Conservation (phyloP, 2,329 filamentous ascomycete species). For the Monilinia vaccinii-corymbosi region DNA sequence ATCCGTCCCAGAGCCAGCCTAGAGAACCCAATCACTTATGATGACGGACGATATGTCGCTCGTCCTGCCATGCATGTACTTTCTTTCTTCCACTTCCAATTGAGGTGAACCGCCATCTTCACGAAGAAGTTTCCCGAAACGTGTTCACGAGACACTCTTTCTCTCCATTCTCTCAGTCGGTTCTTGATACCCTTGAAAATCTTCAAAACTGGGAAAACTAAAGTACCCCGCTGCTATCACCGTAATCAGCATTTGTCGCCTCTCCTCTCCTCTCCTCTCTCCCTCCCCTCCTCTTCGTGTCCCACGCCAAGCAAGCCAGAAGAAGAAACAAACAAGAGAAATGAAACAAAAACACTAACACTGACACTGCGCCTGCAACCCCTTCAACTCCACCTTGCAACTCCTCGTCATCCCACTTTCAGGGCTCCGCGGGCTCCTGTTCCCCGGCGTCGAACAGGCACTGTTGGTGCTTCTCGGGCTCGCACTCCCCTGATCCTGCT, state of each 20-base stretch:
- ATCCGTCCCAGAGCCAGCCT: conserved; percentile 2
- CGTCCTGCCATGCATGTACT: neutral
- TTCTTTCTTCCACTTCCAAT: neutral
- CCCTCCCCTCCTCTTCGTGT: neutral
- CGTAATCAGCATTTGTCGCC: conserved; percentile 8
- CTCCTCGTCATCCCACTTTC: conserved; percentile 21
- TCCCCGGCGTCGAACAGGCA: conserved; percentile 9
- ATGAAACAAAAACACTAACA: conserved; percentile 1
- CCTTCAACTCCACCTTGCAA: conserved; percentile 10
- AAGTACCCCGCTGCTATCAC: conserved; percentile 48
- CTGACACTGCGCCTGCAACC: conserved; percentile 5
- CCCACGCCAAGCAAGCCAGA: neutral
- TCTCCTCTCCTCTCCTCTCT: neutral
- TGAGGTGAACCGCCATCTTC: neutral
- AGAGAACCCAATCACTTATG: conserved; percentile 3
- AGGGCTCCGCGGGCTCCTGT: conserved; percentile 11
- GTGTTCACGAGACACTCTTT: neutral
- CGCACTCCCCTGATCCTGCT: conserved; percentile 27
- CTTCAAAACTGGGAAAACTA: conserved; percentile 66
- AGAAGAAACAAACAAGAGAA: neutral
- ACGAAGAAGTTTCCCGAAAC: neutral
- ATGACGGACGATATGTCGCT: neutral
- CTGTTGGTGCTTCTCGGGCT: conserved; percentile 11
- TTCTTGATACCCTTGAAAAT: conserved; percentile 46
- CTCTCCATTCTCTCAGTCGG: conserved; percentile 25